Evolutionary conservation across 2,329 filamentous ascomycete species (phyloP).

Genomic region (Xylaria arbuscula): DNA sequence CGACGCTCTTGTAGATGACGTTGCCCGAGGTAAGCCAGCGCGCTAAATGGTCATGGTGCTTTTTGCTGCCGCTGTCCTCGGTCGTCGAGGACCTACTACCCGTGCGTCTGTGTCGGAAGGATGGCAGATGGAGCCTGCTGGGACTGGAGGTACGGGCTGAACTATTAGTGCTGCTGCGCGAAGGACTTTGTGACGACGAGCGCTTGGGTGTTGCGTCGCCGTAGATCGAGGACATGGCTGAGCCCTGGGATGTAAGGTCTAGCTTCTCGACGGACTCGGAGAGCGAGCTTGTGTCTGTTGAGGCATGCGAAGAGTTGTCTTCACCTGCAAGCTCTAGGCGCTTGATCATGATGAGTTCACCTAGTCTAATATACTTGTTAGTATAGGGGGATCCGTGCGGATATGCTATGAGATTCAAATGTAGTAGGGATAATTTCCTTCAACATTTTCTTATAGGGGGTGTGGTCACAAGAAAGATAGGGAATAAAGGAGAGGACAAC

Average conservation of each 20-base stretch:
- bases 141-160: background rate
- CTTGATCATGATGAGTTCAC: conserved; percentile 77
- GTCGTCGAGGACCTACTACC: conserved; percentile 47
- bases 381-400: background rate
- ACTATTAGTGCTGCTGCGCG: conserved; percentile 35
- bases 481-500: conserved; percentile 45
- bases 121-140: conserved; percentile 39
- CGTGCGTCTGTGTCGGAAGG: conserved; percentile 44
- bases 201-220: conserved; percentile 45
- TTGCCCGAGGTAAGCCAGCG: conserved; percentile 71
- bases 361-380: conserved; percentile 62
- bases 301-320: conserved; percentile 37
- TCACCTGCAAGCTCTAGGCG: conserved; percentile 56
- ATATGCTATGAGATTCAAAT: background rate
- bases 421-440: background rate
- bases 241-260: conserved; percentile 44
- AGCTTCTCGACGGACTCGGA: conserved; percentile 53
- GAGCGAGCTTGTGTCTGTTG: conserved; percentile 44
- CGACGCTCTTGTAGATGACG: conserved; percentile 76
- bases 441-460: no score
- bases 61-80: conserved; percentile 47
- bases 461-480: no score
- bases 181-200: conserved; percentile 50
- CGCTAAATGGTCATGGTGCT: conserved; percentile 62
- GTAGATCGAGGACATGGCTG: conserved; percentile 58